Base-by-base conservation (phyloP, 441 rosid species). In the Euphorbia celastroides region DNA sequence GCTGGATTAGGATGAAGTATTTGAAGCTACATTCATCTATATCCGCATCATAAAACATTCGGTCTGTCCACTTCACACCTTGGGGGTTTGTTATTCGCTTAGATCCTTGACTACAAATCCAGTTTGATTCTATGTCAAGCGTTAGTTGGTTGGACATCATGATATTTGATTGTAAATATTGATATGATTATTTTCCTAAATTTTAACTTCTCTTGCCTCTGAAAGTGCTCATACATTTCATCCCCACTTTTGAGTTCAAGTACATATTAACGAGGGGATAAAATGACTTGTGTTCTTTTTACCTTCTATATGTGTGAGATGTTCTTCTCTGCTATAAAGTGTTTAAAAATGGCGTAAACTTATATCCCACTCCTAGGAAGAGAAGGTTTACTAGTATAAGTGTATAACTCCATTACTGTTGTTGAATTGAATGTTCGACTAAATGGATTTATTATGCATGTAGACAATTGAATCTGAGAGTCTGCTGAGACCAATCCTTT, bases 381-480 rank as follows among this genome's bases (percentile, higher is more conserved):
- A 44, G 66, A 23, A 20, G 4, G 23, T n/a, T n/a, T n/a, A n/a
- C n/a, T n/a, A n/a, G n/a, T n/a, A n/a, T n/a, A n/a, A n/a, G n/a
- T 7, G 1, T 27, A 5, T 5, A 17, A 61, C 11, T 61, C 17
- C 5, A 23, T 38, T 38, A 20, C 7, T 17, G n/a, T 16, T 48
- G 14, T 51, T 51, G 19, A 22, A 32, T 14, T 22, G 60, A 14
- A 13, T 41, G 30, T 36, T 10, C 57, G 54, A 26, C 30, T 64
- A 57, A 63, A 30, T n/a, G 62, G 31, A 26, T 69, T 70, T 56
- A 20, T 57, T 62, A 31, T 54, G 6, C 57, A 50, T 68, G 61
- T 82, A 93, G 98, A 78, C 81, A 17, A 86, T 91, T 52, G 96
- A 86, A 70, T 78, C 92, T 0, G 96, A 93, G 42, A 84, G 86